Evolutionary conservation across 345 rosid species (phyloP).

Genomic region (Mangifera indica): DNA sequence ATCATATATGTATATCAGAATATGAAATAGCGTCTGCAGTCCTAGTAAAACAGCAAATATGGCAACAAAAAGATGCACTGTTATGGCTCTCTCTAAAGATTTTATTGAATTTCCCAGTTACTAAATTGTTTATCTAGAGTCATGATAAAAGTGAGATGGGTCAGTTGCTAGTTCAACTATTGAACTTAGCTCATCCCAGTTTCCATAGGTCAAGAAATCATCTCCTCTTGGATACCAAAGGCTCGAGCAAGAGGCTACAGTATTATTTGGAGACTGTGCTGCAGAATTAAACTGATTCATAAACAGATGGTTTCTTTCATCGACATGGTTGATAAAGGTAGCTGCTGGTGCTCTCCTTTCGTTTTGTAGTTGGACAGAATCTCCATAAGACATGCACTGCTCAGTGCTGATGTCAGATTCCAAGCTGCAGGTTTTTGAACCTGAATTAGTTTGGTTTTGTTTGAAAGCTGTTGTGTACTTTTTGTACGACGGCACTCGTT

Average conservation of each 20-base stretch:
- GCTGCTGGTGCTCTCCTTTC: conserved; percentile 25
- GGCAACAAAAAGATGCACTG: not conserved
- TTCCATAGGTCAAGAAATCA: conserved; percentile 44
- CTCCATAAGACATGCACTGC: conserved; percentile 28
- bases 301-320: conserved; percentile 25
- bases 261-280: conserved; percentile 20
- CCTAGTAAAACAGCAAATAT: not conserved
- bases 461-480: conserved; percentile 32
- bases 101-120: conserved; percentile 5
- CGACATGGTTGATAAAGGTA: conserved; percentile 11
- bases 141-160: conserved; percentile 16
- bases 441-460: conserved; percentile 35
- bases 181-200: conserved; percentile 73
- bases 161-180: conserved; percentile 43
- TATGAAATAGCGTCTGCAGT: too few relatives aligned
- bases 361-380: conserved; percentile 22
- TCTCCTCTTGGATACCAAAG: conserved; percentile 39
- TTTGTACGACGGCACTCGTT: conserved; percentile 47
- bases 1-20: too few relatives aligned
- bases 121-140: conserved; percentile 15
- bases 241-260: conserved; percentile 23
- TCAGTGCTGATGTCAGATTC: conserved; percentile 46
- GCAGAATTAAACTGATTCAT: conserved; percentile 15
- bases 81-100: not conserved
- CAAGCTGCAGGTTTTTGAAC: conserved; percentile 55